Evolutionary conservation across 208 protist genomes (phyloP).

Genomic region (Leishmania mexicana): DNA sequence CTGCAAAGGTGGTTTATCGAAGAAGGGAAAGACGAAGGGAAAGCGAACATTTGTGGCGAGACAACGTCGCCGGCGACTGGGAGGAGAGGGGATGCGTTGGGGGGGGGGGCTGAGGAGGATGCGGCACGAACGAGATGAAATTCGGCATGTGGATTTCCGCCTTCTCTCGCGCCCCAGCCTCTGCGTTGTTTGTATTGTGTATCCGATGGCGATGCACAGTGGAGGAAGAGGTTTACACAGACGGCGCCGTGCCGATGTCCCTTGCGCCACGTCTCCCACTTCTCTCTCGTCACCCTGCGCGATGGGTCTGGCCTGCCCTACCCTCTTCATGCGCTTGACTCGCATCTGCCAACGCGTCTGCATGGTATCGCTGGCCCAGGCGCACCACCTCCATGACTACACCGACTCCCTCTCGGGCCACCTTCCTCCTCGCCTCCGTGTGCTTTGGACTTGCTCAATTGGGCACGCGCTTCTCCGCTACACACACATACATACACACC

Average conservation of each 20-base stretch:
- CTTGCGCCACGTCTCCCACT: not conserved
- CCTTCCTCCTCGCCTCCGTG: not conserved
- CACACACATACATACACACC: not conserved
- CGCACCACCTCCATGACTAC: not conserved
- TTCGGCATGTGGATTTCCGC: not conserved
- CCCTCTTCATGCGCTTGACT: too few relatives aligned
- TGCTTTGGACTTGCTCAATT: not conserved
- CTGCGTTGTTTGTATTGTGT: not conserved
- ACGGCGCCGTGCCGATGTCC: not conserved
- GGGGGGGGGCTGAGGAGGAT: not conserved
- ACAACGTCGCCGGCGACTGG: not conserved
- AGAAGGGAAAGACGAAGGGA: not conserved
- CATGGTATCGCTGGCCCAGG: not conserved
- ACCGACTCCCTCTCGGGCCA: not conserved
- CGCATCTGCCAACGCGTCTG: not conserved
- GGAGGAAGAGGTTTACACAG: not conserved
- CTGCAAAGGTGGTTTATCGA: not conserved
- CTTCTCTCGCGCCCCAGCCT: not conserved
- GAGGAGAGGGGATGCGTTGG: not conserved
- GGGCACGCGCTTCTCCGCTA: not conserved
- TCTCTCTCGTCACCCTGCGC: not conserved
- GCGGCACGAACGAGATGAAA: not conserved
- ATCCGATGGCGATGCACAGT: not conserved
- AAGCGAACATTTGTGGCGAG: not conserved
- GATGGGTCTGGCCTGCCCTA: not conserved